Evolutionary conservation across 805 yeast genomes (phyloP).

Genomic region (Jamesozyma piceae): DNA sequence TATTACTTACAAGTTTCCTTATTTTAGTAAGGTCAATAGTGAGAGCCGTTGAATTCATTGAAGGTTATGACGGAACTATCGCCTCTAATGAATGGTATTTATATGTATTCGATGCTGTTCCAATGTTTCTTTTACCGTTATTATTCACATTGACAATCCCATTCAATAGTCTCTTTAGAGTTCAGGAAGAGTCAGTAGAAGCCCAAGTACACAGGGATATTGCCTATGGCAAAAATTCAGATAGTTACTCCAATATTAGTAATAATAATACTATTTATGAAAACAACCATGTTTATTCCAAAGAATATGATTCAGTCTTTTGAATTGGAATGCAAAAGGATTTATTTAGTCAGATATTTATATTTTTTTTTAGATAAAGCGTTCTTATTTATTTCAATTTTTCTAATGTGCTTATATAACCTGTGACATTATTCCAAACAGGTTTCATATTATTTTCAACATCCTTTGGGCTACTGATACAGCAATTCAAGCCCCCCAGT

Average conservation of each 20-base stretch:
- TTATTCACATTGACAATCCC: conserved; percentile 5
- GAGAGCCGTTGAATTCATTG: conserved; percentile 26
- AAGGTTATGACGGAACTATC: conserved; percentile 26
- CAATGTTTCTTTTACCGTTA: conserved; percentile 18
- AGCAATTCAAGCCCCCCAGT: conserved; percentile 20
- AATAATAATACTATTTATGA: not conserved
- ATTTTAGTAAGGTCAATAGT: conserved; percentile 29
- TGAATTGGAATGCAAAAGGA: too few relatives aligned
- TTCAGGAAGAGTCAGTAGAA: conserved; percentile 14
- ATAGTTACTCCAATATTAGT: not conserved
- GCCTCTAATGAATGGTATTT: conserved; percentile 23
- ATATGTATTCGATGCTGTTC: conserved; percentile 25
- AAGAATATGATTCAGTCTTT: too few relatives aligned
- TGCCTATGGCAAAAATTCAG: not conserved
- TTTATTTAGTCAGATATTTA: too few relatives aligned
- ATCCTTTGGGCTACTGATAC: conserved; percentile 16
- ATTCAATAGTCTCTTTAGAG: conserved; percentile 9
- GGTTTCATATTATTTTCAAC: conserved; percentile 6
- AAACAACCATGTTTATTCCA: not conserved
- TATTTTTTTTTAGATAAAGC: too few relatives aligned
- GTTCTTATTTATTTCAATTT: not conserved
- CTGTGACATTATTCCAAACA: conserved; percentile 3
- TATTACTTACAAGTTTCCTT: conserved; percentile 11
- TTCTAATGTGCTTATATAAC: not conserved
- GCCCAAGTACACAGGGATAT: conserved; percentile 2